These are phyloP conservation scores for Alternaria angustiovoidea DNA, from an alignment of 2,329 filamentous ascomycete species.

Conservation along the genomic window DNA sequence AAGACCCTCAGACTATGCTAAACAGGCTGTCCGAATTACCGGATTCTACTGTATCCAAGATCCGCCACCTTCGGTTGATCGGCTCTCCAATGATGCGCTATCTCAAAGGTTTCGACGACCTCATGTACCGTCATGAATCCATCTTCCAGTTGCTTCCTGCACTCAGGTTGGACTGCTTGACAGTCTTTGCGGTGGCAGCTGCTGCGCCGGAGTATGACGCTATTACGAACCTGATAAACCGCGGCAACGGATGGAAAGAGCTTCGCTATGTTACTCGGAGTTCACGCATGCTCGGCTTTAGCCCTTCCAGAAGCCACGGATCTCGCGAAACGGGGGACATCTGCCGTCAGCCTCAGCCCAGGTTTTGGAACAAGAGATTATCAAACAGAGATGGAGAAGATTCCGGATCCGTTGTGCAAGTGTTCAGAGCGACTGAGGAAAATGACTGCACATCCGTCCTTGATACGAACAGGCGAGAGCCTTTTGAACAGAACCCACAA, in stretches of 20 bases:
- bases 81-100: constrained; percentile 26
- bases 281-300: constrained; percentile 25
- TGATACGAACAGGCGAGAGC: constrained; percentile 12
- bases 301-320: constrained; percentile 19
- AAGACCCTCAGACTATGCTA: constrained; percentile 23
- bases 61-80: constrained; percentile 20
- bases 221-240: constrained; percentile 20
- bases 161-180: constrained; percentile 22
- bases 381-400: constrained; percentile 15
- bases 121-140: constrained; percentile 24
- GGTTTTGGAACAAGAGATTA: constrained; percentile 17
- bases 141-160: constrained; percentile 23
- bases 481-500: constrained; percentile 15
- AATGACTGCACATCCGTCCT: constrained; percentile 16
- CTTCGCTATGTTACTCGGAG: constrained; percentile 21
- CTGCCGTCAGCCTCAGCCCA: constrained; percentile 19
- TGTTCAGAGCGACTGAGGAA: constrained; percentile 18
- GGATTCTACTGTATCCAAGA: constrained; percentile 19
- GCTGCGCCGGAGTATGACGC: constrained; percentile 25
- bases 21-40: constrained; percentile 18
- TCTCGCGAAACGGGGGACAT: constrained; percentile 23
- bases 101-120: constrained; percentile 24
- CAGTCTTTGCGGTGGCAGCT: constrained; percentile 18
- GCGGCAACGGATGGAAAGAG: constrained; percentile 26
- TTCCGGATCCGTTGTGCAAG: constrained; percentile 14